Base-by-base conservation (phyloP, 371 early-diverging fungal species). In the Mucor racemosus region DNA sequence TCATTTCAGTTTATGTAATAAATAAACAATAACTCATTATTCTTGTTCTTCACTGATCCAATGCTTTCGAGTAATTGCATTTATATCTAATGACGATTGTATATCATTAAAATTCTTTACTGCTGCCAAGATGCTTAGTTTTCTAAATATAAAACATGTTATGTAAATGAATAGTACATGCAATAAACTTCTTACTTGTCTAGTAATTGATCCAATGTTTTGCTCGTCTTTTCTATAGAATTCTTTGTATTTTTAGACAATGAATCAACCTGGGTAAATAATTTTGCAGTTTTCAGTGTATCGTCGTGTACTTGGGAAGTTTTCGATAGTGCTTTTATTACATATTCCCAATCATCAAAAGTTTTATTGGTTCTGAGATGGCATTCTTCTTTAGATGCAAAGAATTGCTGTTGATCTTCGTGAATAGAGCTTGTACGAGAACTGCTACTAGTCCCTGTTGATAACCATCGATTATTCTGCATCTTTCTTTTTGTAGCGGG, bases 291-390 rank as follows among this genome's bases (percentile, higher is more conserved):
- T 57, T 62, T 76, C 34, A 66, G 66, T 1, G 70, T 64, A 1
- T 72, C 69, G 5, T 76, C 74, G 48, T 64, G 66, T 7, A 66
- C 19, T 50, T 26, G 50, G 13, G 50, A 50, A 11, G 50, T 19
- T 21, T 50, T 50, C 21, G 26, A 21, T 10, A 50, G 50, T 7
- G 26, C 26, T 21, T 50, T 50, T 11, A 50, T 21, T 4, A 50
- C 50, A 50, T 72, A 66, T n/a, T 67, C 58, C 74, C 74, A 76
- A 17, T 74, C 72, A 2, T 76, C 76, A 38, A 67, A 54, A 5
- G 70, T 62, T 39, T 67, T 66, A 44, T 68, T 74, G 11, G 73
- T 61, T 33, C 66, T 74, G 39, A 57, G 41, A 62, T 74, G 79
- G 44, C 72, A 71, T 48, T 76, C 72, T 40, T 76, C 71, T 58